phyloP scores from a whole-genome alignment of 495 filamentous ascomycete genomes.

The Rhizodiscina lignyota region DNA sequence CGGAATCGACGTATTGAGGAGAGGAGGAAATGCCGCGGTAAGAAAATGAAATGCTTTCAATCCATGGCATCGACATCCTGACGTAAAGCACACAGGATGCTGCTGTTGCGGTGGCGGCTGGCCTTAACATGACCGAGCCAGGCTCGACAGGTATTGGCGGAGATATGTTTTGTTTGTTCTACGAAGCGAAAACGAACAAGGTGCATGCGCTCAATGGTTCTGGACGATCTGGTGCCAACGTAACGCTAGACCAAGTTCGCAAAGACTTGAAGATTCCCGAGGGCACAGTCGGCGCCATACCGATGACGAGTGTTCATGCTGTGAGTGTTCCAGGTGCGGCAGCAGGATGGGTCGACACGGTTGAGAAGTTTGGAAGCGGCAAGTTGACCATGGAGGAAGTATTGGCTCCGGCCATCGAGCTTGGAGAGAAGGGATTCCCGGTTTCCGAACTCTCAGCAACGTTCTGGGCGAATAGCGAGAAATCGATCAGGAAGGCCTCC shows the following conservation, averaged over 20 bases:
- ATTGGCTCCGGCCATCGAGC: constrained; percentile 63
- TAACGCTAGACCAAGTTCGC: constrained; percentile 51
- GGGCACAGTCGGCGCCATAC: constrained; percentile 45
- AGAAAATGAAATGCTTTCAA: constrained; percentile 15
- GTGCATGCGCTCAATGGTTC: constrained; percentile 83
- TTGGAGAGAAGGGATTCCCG: constrained; percentile 80
- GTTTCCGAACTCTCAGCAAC: constrained; percentile 63
- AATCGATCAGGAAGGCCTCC: constrained; percentile 46
- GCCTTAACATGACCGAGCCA: constrained; percentile 85
- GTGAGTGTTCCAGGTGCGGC: constrained; percentile 82
- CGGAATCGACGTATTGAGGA: constrained; percentile 64
- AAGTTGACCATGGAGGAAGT: constrained; percentile 66
- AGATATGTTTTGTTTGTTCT: constrained; percentile 96
- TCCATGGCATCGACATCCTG: too few relatives aligned
- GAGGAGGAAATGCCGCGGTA: constrained; percentile 88
- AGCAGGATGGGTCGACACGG: constrained; percentile 83
- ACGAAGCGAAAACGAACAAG: constrained; percentile 63
- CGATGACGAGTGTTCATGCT: constrained; percentile 59
- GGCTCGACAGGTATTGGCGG: constrained; percentile 91
- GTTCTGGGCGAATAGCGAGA: constrained; percentile 53
- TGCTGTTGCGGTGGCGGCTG: constrained; percentile 80
- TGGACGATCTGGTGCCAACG: constrained; percentile 56
- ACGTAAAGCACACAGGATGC: constrained; percentile 67
- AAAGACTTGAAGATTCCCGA: constrained; percentile 50
- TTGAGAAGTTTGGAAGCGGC: constrained; percentile 85